Percentiles rank a stretch among this genome's conserved stretches.
Conservation (phyloP, 2,329 filamentous ascomycete genomes). For the Fusarium algeriense region DNA sequence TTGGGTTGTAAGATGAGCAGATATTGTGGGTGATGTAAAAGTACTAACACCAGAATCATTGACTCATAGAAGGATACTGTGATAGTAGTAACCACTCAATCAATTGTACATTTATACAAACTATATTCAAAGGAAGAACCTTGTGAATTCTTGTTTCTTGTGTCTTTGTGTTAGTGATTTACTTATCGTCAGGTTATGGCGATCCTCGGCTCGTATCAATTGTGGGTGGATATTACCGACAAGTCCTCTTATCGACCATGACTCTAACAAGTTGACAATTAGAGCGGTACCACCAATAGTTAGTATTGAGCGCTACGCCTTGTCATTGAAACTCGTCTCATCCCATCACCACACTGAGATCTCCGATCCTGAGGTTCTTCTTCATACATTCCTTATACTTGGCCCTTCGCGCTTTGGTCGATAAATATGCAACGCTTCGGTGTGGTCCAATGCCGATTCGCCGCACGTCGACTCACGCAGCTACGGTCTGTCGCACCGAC, state of each 20-base stretch:
- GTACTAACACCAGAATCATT: conserved; percentile 44
- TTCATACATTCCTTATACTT: neutral
- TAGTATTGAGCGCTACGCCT: neutral
- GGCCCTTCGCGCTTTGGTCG: neutral
- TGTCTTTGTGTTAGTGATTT: neutral
- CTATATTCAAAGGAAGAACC: neutral
- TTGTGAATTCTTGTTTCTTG: neutral
- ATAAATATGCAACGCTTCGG: conserved; percentile 44
- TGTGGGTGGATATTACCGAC: conserved; percentile 44
- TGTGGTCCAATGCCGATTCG: conserved; percentile 45
- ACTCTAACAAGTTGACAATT: conserved; percentile 19
- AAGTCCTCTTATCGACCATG: conserved; percentile 38
- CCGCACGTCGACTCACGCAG: conserved; percentile 38
- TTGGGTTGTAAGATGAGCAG: conserved; percentile 36
- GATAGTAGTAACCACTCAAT: conserved; percentile 47
- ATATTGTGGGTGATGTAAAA: conserved; percentile 43
- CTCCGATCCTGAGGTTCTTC: neutral
- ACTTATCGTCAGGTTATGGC: conserved; percentile 13
- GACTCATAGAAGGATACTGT: conserved; percentile 41
- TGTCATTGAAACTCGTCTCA: neutral
- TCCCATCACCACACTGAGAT: neutral
- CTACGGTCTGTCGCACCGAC: conserved; percentile 31
- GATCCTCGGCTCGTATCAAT: conserved; percentile 34
- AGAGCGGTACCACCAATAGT: conserved; percentile 3
- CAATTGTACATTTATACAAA: conserved; percentile 41